A percentile compares a stretch with the other conserved stretches of the same genome.
Conservation (phyloP, 257 asterid genomes). For the Vinca minor region DNA sequence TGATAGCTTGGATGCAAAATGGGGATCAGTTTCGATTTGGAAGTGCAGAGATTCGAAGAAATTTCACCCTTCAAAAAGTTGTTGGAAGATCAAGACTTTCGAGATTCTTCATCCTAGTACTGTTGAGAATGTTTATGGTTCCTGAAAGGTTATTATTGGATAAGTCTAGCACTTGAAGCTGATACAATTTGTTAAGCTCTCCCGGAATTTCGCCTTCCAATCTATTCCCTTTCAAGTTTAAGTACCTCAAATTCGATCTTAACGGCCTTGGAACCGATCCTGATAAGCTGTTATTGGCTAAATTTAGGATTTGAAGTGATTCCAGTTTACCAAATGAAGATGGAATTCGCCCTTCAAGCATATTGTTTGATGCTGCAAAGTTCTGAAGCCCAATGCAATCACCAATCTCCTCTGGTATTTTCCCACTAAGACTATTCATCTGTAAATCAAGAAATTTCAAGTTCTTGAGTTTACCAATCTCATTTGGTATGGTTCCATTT, state of each 20-base stretch:
- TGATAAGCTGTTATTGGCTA: conserved; percentile 71
- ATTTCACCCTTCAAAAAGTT: conserved; percentile 43
- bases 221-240: conserved; percentile 63
- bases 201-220: conserved; percentile 57
- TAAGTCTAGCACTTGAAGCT: conserved; percentile 45
- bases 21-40: conserved; percentile 54
- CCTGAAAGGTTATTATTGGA: conserved; percentile 69
- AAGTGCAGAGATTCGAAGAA: conserved; percentile 39
- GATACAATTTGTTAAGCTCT: conserved; percentile 42
- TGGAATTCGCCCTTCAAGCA: conserved; percentile 55
- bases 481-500: conserved; percentile 62
- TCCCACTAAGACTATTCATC: conserved; percentile 47
- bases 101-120: conserved; percentile 39
- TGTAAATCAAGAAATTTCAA: conserved; percentile 53
- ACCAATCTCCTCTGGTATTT: conserved; percentile 55
- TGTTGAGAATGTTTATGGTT: conserved; percentile 29
- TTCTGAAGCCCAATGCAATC: conserved; percentile 42
- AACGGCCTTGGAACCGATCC: conserved; percentile 54
- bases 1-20: conserved; percentile 69
- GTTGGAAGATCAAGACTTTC: conserved; percentile 38
- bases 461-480: conserved; percentile 53
- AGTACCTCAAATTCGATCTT: conserved; percentile 43
- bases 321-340: conserved; percentile 35
- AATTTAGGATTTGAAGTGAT: conserved; percentile 58
- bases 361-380: conserved; percentile 65